A percentile compares a stretch with the other conserved stretches of the same genome.
Evolutionary conservation across 176 grass and related monocot genomes (phyloP).

Genomic region (Lolium perenne): DNA sequence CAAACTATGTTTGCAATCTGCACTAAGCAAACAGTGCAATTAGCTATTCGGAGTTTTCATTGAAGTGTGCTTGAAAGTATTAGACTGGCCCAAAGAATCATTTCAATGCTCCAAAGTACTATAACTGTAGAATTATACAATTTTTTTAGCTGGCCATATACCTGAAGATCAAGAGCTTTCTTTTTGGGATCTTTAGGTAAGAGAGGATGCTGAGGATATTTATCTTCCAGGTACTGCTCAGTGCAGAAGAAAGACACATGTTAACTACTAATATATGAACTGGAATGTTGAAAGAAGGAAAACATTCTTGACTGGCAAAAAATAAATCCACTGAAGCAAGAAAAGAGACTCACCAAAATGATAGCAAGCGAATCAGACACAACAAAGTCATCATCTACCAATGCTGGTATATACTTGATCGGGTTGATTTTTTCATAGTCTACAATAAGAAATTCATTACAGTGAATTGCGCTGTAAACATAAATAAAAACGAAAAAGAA

Average conservation of each 20-base stretch:
- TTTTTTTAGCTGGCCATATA: slow-evolving; percentile 38
- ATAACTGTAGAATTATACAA: background rate
- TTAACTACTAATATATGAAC: slow-evolving; percentile 26
- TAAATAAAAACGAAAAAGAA: background rate
- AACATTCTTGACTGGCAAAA: background rate
- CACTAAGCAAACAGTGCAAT: slow-evolving; percentile 3
- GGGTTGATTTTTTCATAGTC: slow-evolving; percentile 91
- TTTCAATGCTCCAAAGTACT: background rate
- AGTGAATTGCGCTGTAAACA: background rate
- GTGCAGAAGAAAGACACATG: slow-evolving; percentile 9
- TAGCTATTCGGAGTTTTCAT: slow-evolving; percentile 1
- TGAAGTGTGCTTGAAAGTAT: background rate
- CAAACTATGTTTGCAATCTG: slow-evolving; percentile 81
- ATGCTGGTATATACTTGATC: slow-evolving; percentile 76
- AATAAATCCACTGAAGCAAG: slow-evolving; percentile 17
- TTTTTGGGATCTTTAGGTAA: slow-evolving; percentile 74
- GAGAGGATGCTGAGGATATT: slow-evolving; percentile 78
- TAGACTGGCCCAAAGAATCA: background rate
- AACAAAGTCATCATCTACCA: slow-evolving; percentile 71
- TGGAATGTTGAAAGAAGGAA: slow-evolving; percentile 11
- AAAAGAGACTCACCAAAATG: slow-evolving; percentile 55
- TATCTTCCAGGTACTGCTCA: slow-evolving; percentile 91
- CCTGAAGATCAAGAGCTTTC: slow-evolving; percentile 92
- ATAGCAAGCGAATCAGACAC: slow-evolving; percentile 83
- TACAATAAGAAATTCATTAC: slow-evolving; percentile 31